These are phyloP conservation scores for Penicillium sp. DNA, from an alignment of 2,329 filamentous ascomycete species.

Conservation along the genomic window DNA sequence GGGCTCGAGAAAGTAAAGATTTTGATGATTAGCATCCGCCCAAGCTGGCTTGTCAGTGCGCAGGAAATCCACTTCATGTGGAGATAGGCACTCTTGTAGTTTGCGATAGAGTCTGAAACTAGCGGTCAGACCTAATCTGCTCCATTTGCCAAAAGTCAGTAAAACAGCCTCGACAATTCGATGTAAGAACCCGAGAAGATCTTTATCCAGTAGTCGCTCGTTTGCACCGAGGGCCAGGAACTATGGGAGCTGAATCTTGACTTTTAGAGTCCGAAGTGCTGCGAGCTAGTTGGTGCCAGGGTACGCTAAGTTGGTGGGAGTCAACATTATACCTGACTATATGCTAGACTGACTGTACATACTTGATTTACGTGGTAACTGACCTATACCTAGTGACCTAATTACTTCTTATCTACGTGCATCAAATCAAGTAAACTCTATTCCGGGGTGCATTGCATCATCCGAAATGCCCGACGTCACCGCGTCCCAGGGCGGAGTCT, in stretches of 20 bases:
- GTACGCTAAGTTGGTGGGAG: neutral
- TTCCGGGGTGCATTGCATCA: constrained; percentile 15
- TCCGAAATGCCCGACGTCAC: constrained; percentile 23
- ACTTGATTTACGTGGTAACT: too few relatives aligned
- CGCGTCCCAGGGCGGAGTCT: constrained; percentile 18
- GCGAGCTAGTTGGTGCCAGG: neutral
- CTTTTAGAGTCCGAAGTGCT: neutral
- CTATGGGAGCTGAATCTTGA: neutral
- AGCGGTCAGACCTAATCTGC: neutral
- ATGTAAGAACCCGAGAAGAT: neutral
- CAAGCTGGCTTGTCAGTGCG: neutral
- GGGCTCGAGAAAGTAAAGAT: neutral
- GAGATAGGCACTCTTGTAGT: neutral
- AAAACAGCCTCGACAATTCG: neutral
- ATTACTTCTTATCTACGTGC: neutral
- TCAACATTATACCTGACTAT: neutral
- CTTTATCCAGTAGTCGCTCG: neutral
- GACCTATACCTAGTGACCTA: too few relatives aligned
- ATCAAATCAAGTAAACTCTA: neutral
- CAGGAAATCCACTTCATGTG: neutral
- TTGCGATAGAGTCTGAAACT: neutral
- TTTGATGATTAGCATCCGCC: neutral
- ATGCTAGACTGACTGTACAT: too few relatives aligned
- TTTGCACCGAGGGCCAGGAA: neutral
- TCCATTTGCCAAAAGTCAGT: neutral